phyloP scores from a whole-genome alignment of 805 yeast species.

The Ogataea trehaloabstinens region DNA sequence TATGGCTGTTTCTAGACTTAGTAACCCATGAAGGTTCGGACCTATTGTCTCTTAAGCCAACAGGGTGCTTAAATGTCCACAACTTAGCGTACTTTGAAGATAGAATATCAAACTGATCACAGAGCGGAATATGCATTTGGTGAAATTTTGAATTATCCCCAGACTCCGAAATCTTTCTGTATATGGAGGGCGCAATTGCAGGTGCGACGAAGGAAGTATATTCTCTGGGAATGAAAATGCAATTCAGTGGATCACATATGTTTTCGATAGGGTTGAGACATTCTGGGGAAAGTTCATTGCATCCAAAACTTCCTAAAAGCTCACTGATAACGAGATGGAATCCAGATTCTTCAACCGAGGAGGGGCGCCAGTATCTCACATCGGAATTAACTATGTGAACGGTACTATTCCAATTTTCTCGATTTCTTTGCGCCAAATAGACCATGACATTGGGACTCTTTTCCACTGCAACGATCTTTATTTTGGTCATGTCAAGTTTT shows the following conservation, averaged over 20 bases:
- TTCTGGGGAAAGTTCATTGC: slow-evolving; percentile 89
- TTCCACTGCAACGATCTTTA: slow-evolving; percentile 62
- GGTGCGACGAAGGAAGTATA: slow-evolving; percentile 68
- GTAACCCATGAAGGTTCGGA: neutral
- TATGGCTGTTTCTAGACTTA: slow-evolving; percentile 16
- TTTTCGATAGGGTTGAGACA: slow-evolving; percentile 49
- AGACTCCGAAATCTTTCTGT: slow-evolving; percentile 31
- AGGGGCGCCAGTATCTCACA: slow-evolving; percentile 49
- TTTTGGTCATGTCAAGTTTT: slow-evolving; percentile 20
- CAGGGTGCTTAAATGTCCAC: slow-evolving; percentile 61
- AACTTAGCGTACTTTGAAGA: slow-evolving; percentile 46
- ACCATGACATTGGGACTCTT: slow-evolving; percentile 63
- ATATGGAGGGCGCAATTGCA: slow-evolving; percentile 54
- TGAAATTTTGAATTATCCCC: slow-evolving; percentile 18
- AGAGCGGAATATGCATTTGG: slow-evolving; percentile 28
- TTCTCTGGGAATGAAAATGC: slow-evolving; percentile 60
- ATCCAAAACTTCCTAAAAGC: slow-evolving; percentile 86
- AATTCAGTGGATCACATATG: slow-evolving; percentile 41
- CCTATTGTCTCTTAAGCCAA: slow-evolving; percentile 7
- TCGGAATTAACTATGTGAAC: slow-evolving; percentile 59
- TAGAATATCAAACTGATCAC: slow-evolving; percentile 38
- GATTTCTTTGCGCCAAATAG: slow-evolving; percentile 48
- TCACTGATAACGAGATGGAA: slow-evolving; percentile 73
- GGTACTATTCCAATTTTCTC: slow-evolving; percentile 47
- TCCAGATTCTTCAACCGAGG: slow-evolving; percentile 23